phyloP scores from a whole-genome alignment of 225 moss, liverwort and hornwort species.

The Physcomitrellopsis africana region DNA sequence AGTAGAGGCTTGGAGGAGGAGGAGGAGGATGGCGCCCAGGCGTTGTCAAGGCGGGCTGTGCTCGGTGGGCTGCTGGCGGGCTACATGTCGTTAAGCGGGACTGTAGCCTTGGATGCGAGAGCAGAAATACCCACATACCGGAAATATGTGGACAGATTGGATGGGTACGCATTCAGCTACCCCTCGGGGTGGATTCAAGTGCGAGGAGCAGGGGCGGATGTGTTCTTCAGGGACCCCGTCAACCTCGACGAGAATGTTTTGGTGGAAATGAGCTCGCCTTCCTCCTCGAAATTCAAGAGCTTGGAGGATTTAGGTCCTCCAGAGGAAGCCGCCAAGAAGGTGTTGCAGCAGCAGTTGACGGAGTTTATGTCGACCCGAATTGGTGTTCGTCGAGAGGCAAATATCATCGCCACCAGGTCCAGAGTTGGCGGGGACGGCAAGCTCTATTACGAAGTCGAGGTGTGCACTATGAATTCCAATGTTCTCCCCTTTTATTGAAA shows the following conservation, averaged over 20 bases:
- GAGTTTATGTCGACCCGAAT: constrained; percentile 99
- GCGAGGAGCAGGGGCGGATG: constrained; percentile 93
- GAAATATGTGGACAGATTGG: constrained; percentile 80
- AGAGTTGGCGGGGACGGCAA: constrained; percentile 81
- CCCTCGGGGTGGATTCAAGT: constrained; percentile 94
- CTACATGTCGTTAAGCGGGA: background rate
- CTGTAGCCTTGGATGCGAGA: background rate
- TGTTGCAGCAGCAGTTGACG: constrained; percentile 87
- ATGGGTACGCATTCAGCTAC: constrained; percentile 86
- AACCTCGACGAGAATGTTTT: constrained; percentile 92
- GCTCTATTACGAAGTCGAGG: constrained; percentile 97
- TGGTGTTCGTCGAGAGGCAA: constrained; percentile 84
- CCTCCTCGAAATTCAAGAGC: constrained; percentile 84
- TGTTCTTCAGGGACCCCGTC: constrained; percentile 89
- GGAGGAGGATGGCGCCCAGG: background rate
- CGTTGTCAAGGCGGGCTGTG: constrained; percentile 39
- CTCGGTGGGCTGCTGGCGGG: constrained; percentile 30
- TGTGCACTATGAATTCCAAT: constrained; percentile 23
- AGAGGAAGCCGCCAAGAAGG: constrained; percentile 78
- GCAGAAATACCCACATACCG: constrained; percentile 57
- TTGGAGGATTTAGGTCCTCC: constrained; percentile 87
- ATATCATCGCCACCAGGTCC: constrained; percentile 72
- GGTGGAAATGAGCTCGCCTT: constrained; percentile 96
- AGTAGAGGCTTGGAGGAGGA: background rate
- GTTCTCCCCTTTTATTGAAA: too few relatives aligned